phyloP scores from a whole-genome alignment of 257 asterid species.

The Jacaranda copaia region DNA sequence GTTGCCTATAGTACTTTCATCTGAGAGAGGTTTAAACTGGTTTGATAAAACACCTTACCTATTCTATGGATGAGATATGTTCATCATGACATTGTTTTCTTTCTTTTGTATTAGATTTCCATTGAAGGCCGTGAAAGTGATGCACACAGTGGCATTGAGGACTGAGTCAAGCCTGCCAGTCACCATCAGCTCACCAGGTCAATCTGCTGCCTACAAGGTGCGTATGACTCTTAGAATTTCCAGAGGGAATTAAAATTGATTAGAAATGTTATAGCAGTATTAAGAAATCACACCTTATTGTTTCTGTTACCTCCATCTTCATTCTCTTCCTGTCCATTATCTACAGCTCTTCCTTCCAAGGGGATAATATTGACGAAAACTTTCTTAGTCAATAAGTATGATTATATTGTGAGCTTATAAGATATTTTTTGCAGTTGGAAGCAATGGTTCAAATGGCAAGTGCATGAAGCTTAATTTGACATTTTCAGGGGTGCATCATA shows the following conservation, averaged over 20 bases:
- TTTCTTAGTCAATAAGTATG: neutral
- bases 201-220: constrained; percentile 66
- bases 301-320: constrained; percentile 14
- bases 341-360: neutral
- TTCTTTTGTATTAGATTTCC: constrained; percentile 64
- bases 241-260: neutral
- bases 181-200: constrained; percentile 49
- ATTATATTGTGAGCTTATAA: neutral
- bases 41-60: constrained; percentile 15
- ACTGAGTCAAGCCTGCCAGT: constrained; percentile 70
- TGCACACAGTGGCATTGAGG: constrained; percentile 95
- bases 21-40: constrained; percentile 2
- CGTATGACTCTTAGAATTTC: constrained; percentile 3
- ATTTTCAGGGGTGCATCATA: too few species aligned
- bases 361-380: neutral
- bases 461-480: neutral
- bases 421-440: neutral
- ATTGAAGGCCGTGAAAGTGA: constrained; percentile 91
- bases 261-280: neutral
- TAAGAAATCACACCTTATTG: neutral
- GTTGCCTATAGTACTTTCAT: neutral
- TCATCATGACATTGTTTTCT: constrained; percentile 6
- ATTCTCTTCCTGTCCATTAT: neutral
- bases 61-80: constrained; percentile 16
- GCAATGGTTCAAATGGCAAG: neutral